Evolutionary conservation across 1,284 basidiomycete genomes (phyloP), one percentile per base, ranked within the genome.

Genomic region (Rugosomyces carneus): DNA sequence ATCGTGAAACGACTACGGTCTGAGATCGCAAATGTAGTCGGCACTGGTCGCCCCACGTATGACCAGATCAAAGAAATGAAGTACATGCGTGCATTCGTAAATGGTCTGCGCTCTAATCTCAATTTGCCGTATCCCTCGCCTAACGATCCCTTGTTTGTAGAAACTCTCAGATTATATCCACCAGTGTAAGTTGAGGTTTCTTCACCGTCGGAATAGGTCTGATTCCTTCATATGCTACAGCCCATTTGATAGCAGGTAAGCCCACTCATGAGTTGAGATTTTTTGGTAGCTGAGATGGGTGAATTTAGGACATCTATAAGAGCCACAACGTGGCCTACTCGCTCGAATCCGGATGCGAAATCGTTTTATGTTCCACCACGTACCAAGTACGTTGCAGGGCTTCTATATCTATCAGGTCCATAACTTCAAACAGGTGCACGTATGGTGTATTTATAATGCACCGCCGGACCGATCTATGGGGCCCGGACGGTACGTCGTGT

Each of bases 61-160:
- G 73, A 75, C 16, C 61, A 70, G 31, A 62, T 77, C 37, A 60
- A 65, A 34, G 66, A 71, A 1, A 70, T 78, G 72, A 75, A 69
- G 50, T 78, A 68, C 44, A 57, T 76, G 44, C 61, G 69, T n/a
- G 75, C 73, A 0, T 68, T 76, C 13, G 62, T 77, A 21, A 75
- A 76, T 45, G 73, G 73, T 70, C 31, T 13, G 60, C 51, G 5
- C n/a, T 19, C 26, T 2, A 8, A 10, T 21, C 13, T 11, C 29
- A 26, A 10, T 8, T 18, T 26, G 1, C 5, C 38, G 13, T 11
- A 3, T 18, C 19, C n/a, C 11, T 6, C 1, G 41, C 24, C 46
- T 43, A 34, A 34, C n/a, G 13, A 5, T 13, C 2, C 13, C 5
- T 16, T 16, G 31, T 16, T 34, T 16, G 3, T 8, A 66, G 65